Conservation (phyloP, 2,329 filamentous ascomycete species). For the Colletotrichum camelliae region DNA sequence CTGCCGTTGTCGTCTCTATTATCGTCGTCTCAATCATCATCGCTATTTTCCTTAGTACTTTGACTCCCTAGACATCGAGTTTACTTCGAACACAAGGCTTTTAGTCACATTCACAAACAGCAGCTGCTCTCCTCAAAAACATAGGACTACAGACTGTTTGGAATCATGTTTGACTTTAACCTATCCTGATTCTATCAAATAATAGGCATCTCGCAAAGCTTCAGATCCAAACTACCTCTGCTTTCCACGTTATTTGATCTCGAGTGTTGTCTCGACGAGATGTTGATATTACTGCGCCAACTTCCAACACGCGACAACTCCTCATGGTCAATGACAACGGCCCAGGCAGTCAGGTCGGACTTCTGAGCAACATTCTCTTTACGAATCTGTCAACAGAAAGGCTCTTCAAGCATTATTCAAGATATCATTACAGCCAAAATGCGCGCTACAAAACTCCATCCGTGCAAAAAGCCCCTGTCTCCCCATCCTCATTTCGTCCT, state of each 20-base stretch:
- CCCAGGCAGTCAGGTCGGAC: not conserved
- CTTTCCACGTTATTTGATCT: not conserved
- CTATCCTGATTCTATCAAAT: not conserved
- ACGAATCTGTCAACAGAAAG: accelerated
- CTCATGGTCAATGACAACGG: accelerated
- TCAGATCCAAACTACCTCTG: not conserved
- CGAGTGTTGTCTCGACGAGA: not conserved
- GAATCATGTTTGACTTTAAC: too few species aligned
- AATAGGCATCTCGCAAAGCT: not conserved
- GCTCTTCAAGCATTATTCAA: not conserved
- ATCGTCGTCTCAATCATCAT: too few species aligned
- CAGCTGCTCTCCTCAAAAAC: too few species aligned
- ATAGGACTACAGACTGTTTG: too few species aligned
- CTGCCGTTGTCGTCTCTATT: too few species aligned
- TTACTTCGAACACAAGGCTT: too few species aligned
- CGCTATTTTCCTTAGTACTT: too few species aligned
- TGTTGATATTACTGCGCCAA: not conserved
- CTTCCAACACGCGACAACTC: not conserved
- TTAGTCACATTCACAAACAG: too few species aligned
- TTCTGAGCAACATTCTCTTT: not conserved
- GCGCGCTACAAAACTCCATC: not conserved
- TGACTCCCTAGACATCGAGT: too few species aligned
- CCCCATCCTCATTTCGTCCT: conserved; percentile 40
- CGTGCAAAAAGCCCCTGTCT: not conserved
- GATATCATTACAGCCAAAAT: not conserved